Base-by-base conservation (phyloP, 257 asterid genomes). In the Catharanthus roseus region DNA sequence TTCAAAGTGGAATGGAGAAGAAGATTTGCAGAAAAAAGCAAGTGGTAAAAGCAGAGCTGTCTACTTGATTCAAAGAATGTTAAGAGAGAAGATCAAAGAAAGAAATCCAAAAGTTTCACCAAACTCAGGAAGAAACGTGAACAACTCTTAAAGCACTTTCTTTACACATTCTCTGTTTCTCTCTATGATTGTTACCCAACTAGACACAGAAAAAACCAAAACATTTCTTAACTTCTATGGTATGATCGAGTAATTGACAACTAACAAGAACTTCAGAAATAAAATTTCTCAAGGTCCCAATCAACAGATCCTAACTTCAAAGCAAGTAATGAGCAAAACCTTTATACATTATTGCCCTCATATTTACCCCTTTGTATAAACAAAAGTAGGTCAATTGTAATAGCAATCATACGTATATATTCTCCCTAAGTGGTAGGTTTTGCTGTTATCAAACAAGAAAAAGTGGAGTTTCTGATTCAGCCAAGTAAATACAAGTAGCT, bases 381-480 rank as follows among this genome's bases (percentile, higher is more conserved):
- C 18, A 61, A 61, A 34, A 62, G 47, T 56, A 13, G 11, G 38
- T 26, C 63, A 26, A 56, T 56, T 56, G 63, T 26, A 56, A 28
- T 56, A 56, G 4, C 38, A 28, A 26, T 28, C 63, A 56, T 56
- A n/a, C n/a, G n/a, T n/a, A n/a, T n/a, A 31, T 58, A 31, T 31
- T 58, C 23, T 31, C 42, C 38, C n/a, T 3, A 57, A 57, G 55
- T 24, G 60, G 26, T 67, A 16, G 41, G 72, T 18, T 45, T 58
- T 23, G 42, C 44, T 23, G 19, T 56, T 55, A 24, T 42, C 31
- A 58, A 29, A 26, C 45, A 47, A 19, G 8, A 33, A 72, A 28
- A 4, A 51, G 39, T 29, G 69, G 58, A 42, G 39, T 53, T 56
- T 45, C 56, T 28, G 39, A 64, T 56, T 56, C 73, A 39, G 66